These are phyloP conservation scores for Boletus coccyginus DNA, from an alignment of 768 basidiomycete species.

Conservation along the genomic window DNA sequence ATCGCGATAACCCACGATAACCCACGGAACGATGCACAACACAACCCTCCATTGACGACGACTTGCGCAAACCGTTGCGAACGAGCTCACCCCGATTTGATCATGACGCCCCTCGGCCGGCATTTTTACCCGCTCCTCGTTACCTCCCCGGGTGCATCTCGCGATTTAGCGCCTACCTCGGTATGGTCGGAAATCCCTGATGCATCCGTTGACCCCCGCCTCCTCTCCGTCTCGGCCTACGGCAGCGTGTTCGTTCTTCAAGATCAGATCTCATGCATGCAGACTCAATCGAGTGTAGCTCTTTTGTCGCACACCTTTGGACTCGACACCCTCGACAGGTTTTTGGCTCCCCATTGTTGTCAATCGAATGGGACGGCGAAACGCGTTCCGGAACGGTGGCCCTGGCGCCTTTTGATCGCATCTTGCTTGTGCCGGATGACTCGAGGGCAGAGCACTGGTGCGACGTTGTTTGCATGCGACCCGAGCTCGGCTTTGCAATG, in stretches of 20 bases:
- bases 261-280: not conserved
- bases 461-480: no score
- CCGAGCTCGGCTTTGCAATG: no score
- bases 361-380: no score
- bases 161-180: slow-evolving; percentile 1
- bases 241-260: not conserved
- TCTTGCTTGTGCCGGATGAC: no score
- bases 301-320: not conserved
- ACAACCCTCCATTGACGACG: not conserved
- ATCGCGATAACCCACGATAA: not conserved
- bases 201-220: slow-evolving; percentile 1
- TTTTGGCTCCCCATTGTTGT: no score
- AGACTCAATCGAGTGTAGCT: not conserved
- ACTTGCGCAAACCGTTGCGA: not conserved
- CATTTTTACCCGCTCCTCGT: not conserved
- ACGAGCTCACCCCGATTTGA: not conserved
- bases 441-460: no score
- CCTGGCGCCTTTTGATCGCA: not conserved
- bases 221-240: not conserved
- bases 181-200: slow-evolving; percentile 7
- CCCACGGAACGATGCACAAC: not conserved
- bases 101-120: not conserved
- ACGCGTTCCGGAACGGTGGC: not conserved
- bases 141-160: slow-evolving; percentile 1
- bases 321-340: not conserved